Evolutionary conservation across 192 early-diverging fungal genomes (phyloP), one percentile per base, ranked within the genome.

Genomic region (Coemansia sp.): DNA sequence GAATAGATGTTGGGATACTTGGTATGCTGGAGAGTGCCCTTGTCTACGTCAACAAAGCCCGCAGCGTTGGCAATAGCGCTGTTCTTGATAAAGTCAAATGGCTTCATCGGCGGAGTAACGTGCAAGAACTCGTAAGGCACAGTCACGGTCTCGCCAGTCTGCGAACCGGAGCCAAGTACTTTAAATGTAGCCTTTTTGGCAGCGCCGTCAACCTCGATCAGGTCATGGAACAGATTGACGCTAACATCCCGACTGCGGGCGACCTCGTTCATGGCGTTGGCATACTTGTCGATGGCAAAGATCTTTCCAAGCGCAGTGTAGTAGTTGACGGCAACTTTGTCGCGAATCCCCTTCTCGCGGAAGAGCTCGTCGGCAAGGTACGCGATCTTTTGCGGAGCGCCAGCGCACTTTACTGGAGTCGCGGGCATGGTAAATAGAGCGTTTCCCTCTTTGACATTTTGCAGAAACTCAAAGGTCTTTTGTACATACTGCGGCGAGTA

Each of bases 361-460:
- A 91, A 90, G 21, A 85, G 73, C 69, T 95, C 94, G 76, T 95
- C 94, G 21, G 92, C 91, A 42, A 95, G 84, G 69, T 93, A 95
- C 29, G 90, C 88, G 38, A 94, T 94, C 85, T 95, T 95, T 75
- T 91, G 90, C 31, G 94, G 93, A 0, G 93, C 94, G 45, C 94
- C 94, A 17, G 93, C 91, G 67, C 94, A 95, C 81, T 95, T 95
- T 76, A 94, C 88, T 9, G 94, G 93, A 12, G 92, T 91, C 32
- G 86, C 84, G 31, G 94, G 94, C 87, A 94, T 92, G 21, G 94
- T 95, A 72, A 95, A 95, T 45, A 95, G 74, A 14, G 94, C 94
- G 42, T 84, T 84, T 31, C 81, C 81, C 36, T 50, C 55, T 45
- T 29, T 68, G 63, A 92, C 88, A 14, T 81, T 73, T 69, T 88